Evolutionary conservation across 345 rosid genomes (phyloP).

Genomic region (Citrus maxima): DNA sequence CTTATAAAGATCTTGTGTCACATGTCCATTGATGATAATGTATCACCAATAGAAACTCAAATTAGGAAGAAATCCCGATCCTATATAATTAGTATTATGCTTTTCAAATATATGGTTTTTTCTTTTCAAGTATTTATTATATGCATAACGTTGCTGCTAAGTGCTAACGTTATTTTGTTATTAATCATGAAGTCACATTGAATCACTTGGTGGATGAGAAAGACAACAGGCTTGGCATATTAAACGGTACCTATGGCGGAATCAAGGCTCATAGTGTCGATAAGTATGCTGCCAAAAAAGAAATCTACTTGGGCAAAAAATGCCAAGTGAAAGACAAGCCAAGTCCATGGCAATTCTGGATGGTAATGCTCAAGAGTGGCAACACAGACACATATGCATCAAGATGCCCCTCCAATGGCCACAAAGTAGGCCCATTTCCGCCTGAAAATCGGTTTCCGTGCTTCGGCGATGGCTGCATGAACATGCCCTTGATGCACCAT

Average conservation of each 20-base stretch:
- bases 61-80: too few relatives aligned
- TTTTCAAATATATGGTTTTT: background rate
- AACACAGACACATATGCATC: constrained; percentile 33
- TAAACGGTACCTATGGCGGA: constrained; percentile 1
- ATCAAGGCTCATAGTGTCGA: constrained; percentile 1
- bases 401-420: constrained; percentile 29
- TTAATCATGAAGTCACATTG: constrained; percentile 1
- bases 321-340: constrained; percentile 28
- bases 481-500: constrained; percentile 29
- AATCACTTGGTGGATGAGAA: constrained; percentile 25
- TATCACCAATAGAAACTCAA: too few relatives aligned
- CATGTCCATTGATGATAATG: too few relatives aligned
- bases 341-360: constrained; percentile 32
- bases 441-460: constrained; percentile 26
- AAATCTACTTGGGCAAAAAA: constrained; percentile 28
- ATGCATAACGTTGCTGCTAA: background rate
- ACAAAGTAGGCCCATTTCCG: constrained; percentile 22
- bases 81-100: background rate
- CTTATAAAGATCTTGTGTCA: too few relatives aligned
- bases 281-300: constrained; percentile 27
- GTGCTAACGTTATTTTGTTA: too few relatives aligned
- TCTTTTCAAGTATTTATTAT: background rate
- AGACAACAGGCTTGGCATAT: constrained; percentile 26
- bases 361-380: constrained; percentile 38
- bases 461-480: constrained; percentile 36